Conservation (phyloP, 2,329 filamentous ascomycete genomes). For the Colletotrichum cereale region DNA sequence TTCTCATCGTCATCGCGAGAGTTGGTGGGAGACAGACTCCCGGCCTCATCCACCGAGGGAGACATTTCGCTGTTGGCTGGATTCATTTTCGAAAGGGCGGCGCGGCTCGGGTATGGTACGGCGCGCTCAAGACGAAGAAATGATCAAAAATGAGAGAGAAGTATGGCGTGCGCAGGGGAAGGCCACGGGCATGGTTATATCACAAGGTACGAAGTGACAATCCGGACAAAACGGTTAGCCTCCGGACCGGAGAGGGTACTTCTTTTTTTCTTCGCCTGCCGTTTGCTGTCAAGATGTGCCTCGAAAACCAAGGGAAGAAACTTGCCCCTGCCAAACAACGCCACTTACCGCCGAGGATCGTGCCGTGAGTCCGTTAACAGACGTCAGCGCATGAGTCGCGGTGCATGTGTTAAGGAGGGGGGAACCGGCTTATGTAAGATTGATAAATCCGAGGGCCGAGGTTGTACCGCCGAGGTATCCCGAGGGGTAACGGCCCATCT, state of each 20-base stretch:
- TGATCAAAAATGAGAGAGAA: slow-evolving; percentile 33
- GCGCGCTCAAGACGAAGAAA: slow-evolving; percentile 18
- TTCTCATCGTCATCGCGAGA: slow-evolving; percentile 45
- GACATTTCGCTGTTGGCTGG: slow-evolving; percentile 33
- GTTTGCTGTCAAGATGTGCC: slow-evolving; percentile 36
- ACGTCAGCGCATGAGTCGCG: fast-evolving
- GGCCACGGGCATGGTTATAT: slow-evolving; percentile 38
- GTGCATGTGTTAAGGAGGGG: neutral
- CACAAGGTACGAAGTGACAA: slow-evolving; percentile 38
- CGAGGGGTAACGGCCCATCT: slow-evolving; percentile 6
- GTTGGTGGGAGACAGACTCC: slow-evolving; percentile 39
- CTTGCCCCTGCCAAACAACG: slow-evolving; percentile 33
- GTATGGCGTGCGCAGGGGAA: slow-evolving; percentile 12
- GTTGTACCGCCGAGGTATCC: slow-evolving; percentile 17
- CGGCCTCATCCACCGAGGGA: slow-evolving; percentile 45
- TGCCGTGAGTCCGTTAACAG: slow-evolving; percentile 12
- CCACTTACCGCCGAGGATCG: slow-evolving; percentile 25
- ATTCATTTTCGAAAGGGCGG: slow-evolving; percentile 14
- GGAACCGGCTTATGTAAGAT: slow-evolving; percentile 19
- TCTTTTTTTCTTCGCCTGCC: too few relatives aligned
- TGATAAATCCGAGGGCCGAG: slow-evolving; percentile 30
- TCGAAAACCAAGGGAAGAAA: slow-evolving; percentile 38
- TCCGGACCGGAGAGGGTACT: slow-evolving; percentile 33
- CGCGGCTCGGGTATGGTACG: neutral
- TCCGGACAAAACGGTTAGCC: slow-evolving; percentile 28